These are phyloP conservation scores for Hymenoscyphus fructigenus DNA, from an alignment of 2,329 filamentous ascomycete genomes.

Conservation along the genomic window DNA sequence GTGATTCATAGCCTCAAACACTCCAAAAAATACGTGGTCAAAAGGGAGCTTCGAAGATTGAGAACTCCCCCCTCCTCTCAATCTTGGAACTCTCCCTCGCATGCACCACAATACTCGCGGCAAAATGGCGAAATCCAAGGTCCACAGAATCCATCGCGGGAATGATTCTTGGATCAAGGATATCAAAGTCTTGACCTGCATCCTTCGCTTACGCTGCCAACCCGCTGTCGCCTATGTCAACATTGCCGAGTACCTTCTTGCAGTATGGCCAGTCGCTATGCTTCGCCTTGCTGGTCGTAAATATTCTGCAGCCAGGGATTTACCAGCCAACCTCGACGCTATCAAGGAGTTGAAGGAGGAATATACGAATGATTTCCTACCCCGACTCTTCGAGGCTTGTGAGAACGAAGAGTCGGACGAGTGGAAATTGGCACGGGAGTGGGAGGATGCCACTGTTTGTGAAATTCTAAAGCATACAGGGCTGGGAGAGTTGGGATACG, in stretches of 20 bases:
- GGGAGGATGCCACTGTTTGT: slow-evolving; percentile 49
- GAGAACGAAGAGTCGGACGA: slow-evolving; percentile 2
- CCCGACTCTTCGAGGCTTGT: slow-evolving; percentile 8
- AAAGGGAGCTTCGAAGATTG: neutral
- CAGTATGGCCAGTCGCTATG: slow-evolving; percentile 8
- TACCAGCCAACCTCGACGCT: neutral
- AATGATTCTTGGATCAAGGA: slow-evolving; percentile 20
- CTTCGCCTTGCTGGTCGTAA: slow-evolving; percentile 2
- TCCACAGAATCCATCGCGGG: slow-evolving; percentile 3
- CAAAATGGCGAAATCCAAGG: neutral
- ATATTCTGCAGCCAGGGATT: neutral
- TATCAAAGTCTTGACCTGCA: slow-evolving; percentile 21
- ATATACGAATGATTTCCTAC: slow-evolving; percentile 14
- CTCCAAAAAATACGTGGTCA: neutral
- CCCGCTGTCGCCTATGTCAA: slow-evolving; percentile 22
- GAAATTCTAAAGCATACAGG: slow-evolving; percentile 53
- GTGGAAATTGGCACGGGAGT: slow-evolving; percentile 19
- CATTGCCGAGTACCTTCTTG: slow-evolving; percentile 17
- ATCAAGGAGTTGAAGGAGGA: slow-evolving; percentile 10
- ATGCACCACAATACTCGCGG: neutral
- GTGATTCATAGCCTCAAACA: neutral
- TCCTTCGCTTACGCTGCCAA: slow-evolving; percentile 22
- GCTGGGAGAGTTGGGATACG: slow-evolving; percentile 53
- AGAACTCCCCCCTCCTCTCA: neutral
- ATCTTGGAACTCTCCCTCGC: neutral